Conservation (phyloP, 2,329 filamentous ascomycete genomes). For the Ophiosphaerella korrae region DNA sequence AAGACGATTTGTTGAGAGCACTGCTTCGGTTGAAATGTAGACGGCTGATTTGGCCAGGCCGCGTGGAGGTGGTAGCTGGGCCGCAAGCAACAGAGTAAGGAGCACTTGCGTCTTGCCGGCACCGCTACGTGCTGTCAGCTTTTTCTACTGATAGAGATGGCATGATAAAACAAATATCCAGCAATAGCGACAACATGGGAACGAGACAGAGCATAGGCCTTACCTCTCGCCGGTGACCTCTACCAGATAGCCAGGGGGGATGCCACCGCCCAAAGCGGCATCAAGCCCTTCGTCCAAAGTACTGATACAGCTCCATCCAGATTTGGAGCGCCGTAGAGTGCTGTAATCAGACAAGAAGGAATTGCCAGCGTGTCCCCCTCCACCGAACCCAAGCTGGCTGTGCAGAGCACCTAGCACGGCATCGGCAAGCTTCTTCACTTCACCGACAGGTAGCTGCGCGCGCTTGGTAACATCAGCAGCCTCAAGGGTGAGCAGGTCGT, state of each 20-base stretch:
- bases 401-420: constrained; percentile 72
- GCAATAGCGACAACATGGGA: constrained; percentile 1
- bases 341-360: constrained; percentile 21
- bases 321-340: constrained; percentile 4
- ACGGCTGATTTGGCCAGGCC: constrained; percentile 77
- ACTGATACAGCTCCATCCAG: constrained; percentile 69
- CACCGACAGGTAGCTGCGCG: constrained; percentile 78
- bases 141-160: constrained; percentile 2
- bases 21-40: constrained; percentile 92
- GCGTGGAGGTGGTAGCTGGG: constrained; percentile 76
- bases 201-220: neutral
- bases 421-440: constrained; percentile 74
- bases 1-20: constrained; percentile 80
- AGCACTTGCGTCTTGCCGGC: constrained; percentile 95
- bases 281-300: constrained; percentile 80
- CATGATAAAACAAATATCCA: constrained; percentile 3
- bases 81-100: constrained; percentile 79
- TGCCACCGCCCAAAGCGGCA: constrained; percentile 72
- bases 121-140: constrained; percentile 60
- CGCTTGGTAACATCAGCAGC: constrained; percentile 82
- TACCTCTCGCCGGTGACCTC: constrained; percentile 90
- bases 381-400: constrained; percentile 59
- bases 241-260: constrained; percentile 80
- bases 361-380: constrained; percentile 24
- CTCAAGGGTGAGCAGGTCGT: constrained; percentile 85